A percentile compares a stretch with the other conserved stretches of the same genome.
These are phyloP conservation scores for Claviceps cyperi DNA, from an alignment of 2,329 filamentous ascomycete genomes.

Conservation along the genomic window DNA sequence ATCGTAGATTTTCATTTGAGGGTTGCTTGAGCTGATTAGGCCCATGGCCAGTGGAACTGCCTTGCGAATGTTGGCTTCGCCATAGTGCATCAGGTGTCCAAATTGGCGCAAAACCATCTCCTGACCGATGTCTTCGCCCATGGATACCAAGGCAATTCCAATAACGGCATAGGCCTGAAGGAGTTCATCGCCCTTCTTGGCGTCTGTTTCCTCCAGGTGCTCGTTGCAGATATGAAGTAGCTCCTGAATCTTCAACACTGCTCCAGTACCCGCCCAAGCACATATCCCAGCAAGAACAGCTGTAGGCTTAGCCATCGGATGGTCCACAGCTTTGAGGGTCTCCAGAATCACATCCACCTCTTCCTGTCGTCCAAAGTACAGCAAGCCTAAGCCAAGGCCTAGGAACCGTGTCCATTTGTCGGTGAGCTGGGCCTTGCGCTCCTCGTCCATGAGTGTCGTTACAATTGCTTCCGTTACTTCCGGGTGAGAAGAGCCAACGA, in stretches of 20 bases:
- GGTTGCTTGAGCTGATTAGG: conserved; percentile 90
- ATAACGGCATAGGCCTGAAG: conserved; percentile 93
- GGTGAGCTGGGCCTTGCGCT: conserved; percentile 77
- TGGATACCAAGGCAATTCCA: conserved; percentile 83
- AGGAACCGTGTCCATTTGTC: conserved; percentile 98
- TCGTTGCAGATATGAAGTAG: conserved; percentile 97
- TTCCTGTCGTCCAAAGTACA: conserved; percentile 95
- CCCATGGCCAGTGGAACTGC: conserved; percentile 95
- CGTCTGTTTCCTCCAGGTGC: conserved; percentile 84
- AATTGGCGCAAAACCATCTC: conserved; percentile 98
- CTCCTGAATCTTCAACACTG: conserved; percentile 93
- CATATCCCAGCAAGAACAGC: conserved; percentile 91
- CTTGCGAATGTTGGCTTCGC: conserved; percentile 90
- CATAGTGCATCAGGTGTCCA: conserved; percentile 97
- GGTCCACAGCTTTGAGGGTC: conserved; percentile 90
- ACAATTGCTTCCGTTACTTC: conserved; percentile 88
- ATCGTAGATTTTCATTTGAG: conserved; percentile 99
- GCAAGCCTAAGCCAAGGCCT: conserved; percentile 77
- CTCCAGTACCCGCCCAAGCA: conserved; percentile 93
- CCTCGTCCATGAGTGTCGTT: conserved; percentile 84
- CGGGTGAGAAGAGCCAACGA: conserved; percentile 81
- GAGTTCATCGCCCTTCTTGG: conserved; percentile 90
- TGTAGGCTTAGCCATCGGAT: conserved; percentile 94
- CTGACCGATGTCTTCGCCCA: conserved; percentile 97
- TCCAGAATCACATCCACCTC: conserved; percentile 97